Evolutionary conservation across 2,329 filamentous ascomycete species (phyloP).

Genomic region (Aspergillus pseudoterreus): DNA sequence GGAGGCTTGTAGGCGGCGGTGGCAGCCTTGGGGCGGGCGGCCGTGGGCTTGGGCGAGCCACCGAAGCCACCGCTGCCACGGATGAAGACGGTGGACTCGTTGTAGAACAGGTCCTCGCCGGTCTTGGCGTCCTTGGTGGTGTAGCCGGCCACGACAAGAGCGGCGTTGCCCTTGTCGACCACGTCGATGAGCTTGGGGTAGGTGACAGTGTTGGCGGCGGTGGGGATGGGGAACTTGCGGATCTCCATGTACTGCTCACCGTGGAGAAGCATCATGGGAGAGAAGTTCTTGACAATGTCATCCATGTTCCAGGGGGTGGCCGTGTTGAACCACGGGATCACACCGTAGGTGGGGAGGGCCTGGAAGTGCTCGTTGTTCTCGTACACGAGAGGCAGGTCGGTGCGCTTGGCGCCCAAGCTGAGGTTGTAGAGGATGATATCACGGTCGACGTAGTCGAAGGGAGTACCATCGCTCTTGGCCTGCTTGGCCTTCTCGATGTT

Average conservation of each 20-base stretch:
- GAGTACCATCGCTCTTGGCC: slow-evolving; percentile 66
- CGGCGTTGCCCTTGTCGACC: slow-evolving; percentile 89
- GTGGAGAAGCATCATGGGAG: slow-evolving; percentile 97
- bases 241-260: slow-evolving; percentile 98
- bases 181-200: slow-evolving; percentile 84
- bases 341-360: slow-evolving; percentile 89
- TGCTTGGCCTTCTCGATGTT: slow-evolving; percentile 75
- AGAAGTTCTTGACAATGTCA: slow-evolving; percentile 91
- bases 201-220: slow-evolving; percentile 70
- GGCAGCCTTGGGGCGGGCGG: slow-evolving; percentile 70
- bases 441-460: slow-evolving; percentile 78
- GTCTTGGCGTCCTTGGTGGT: slow-evolving; percentile 81
- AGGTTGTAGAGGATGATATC: slow-evolving; percentile 96
- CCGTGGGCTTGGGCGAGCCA: slow-evolving; percentile 66
- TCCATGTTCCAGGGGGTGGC: slow-evolving; percentile 74
- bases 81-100: slow-evolving; percentile 90
- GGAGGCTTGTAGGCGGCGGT: slow-evolving; percentile 78
- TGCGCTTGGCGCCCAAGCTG: slow-evolving; percentile 85
- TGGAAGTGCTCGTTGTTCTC: slow-evolving; percentile 92
- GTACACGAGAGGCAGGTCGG: slow-evolving; percentile 81
- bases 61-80: slow-evolving; percentile 88
- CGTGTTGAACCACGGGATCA: slow-evolving; percentile 89
- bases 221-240: slow-evolving; percentile 86
- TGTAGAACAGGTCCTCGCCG: slow-evolving; percentile 92
- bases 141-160: slow-evolving; percentile 73